Evolutionary conservation across 2,329 filamentous ascomycete genomes (phyloP).

Genomic region (Botrytis galanthina): DNA sequence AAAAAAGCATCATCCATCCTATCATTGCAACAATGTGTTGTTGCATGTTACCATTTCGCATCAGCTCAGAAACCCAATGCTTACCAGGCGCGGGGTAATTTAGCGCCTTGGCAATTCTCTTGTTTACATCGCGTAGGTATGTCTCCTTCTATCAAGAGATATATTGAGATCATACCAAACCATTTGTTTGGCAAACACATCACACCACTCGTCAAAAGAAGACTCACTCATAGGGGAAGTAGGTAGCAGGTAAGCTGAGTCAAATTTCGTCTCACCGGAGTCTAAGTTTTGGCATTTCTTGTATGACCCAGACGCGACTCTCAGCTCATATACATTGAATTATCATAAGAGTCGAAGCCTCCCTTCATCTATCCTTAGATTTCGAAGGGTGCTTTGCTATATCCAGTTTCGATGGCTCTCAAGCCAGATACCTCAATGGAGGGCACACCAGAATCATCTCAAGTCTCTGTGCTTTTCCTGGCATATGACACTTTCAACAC

Average conservation of each 20-base stretch:
- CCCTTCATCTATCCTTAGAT: not conserved
- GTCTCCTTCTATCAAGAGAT: not conserved
- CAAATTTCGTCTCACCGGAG: not conserved
- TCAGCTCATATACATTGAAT: not conserved
- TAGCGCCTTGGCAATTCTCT: constrained; percentile 2
- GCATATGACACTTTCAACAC: constrained; percentile 20
- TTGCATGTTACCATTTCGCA: not conserved
- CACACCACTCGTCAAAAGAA: not conserved
- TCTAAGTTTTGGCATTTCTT: not conserved
- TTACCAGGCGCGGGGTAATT: constrained; percentile 1
- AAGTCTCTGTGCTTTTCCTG: constrained; percentile 16
- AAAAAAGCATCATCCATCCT: not conserved
- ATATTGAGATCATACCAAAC: not conserved
- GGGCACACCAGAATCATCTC: not conserved
- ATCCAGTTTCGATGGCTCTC: not conserved
- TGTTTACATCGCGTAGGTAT: not conserved
- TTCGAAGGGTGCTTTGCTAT: not conserved
- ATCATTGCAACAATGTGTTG: not conserved
- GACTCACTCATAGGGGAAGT: not conserved
- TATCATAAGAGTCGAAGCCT: not conserved
- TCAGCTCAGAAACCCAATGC: not conserved
- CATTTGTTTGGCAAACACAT: not conserved
- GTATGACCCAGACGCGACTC: not conserved
- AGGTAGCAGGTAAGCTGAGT: not conserved
- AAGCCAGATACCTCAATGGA: constrained; percentile 8